Evolutionary conservation across 1,139 yeast species (phyloP), one percentile per base, ranked within the genome.

Genomic region (Yamadazyma diospyri): DNA sequence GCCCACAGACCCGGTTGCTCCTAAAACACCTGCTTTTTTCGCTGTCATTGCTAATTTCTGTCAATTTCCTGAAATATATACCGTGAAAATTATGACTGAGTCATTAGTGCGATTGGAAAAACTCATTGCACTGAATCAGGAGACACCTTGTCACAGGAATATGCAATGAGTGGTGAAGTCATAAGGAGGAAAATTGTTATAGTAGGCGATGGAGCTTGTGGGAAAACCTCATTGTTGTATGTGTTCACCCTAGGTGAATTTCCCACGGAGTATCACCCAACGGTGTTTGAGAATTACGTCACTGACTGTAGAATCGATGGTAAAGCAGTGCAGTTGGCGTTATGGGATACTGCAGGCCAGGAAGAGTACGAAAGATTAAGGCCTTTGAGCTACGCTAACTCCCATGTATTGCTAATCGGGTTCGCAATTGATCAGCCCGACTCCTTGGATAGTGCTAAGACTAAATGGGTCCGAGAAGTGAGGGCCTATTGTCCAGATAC

Each of bases 301-400:
- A 86, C 96, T 2, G 95, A 86, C 51, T 86, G 96, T 54, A 68
- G 95, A 35, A 94, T 87, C 19, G 96, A 87, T 51, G 96, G 96
- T 10, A 87, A 87, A 47, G 81, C 92, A 9, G 94, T 89, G 3
- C 86, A 88, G 45, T 61, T 89, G 39, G 94, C 95, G 2, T 61
- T 89, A 23, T 89, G 97, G 97, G 97, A 89, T 56, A 89, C 97
- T 4, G 97, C 97, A 2, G 97, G 97, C 4, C 97, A 88, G 59
- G 97, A 88, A 64, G 97, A 82, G 53, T 82, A 81, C 51, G 89
- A 82, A 48, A 55, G 92, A 42, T 62, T 82, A 38, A 71, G 97
- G 48, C 89, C 96, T 5, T 68, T 92, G 48, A 88, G 92, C 45
- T 83, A 83, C 48, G 73, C 83, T n/a, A 78, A 81, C 45, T 83